A percentile compares a stretch with the other conserved stretches of the same genome.
Conservation (phyloP, 169 alveolate genomes). For the Amoebophrya sp. region DNA sequence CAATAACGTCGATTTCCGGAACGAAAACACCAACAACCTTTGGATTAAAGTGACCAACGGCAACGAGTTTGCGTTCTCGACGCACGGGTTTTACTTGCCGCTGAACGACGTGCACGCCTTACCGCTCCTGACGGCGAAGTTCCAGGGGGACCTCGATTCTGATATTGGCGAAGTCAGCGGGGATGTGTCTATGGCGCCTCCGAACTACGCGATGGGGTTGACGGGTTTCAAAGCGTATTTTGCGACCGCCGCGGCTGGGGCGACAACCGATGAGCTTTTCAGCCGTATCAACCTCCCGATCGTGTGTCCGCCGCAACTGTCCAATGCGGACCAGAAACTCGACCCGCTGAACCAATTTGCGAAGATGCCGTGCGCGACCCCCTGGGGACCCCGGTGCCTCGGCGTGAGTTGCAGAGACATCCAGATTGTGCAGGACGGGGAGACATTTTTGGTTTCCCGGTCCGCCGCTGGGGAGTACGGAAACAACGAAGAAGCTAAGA, state of each 20-base stretch:
- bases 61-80: slow-evolving; percentile 13
- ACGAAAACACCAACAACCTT: background rate
- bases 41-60: background rate
- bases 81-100: background rate
- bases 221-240: background rate
- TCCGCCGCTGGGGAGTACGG: background rate
- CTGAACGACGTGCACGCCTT: background rate
- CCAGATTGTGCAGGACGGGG: background rate
- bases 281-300: background rate
- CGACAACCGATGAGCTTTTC: background rate
- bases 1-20: background rate
- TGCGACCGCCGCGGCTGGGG: background rate
- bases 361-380: background rate
- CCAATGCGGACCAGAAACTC: background rate
- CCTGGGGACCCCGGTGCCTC: background rate
- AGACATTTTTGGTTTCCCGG: background rate
- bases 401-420: background rate
- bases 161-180: background rate
- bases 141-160: background rate
- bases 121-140: background rate
- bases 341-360: background rate
- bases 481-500: background rate
- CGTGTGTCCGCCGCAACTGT: background rate
- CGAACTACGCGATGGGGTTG: background rate
- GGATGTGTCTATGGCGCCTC: background rate